phyloP scores from a whole-genome alignment of 176 grass and related monocot species.

The Pharus latifolius region DNA sequence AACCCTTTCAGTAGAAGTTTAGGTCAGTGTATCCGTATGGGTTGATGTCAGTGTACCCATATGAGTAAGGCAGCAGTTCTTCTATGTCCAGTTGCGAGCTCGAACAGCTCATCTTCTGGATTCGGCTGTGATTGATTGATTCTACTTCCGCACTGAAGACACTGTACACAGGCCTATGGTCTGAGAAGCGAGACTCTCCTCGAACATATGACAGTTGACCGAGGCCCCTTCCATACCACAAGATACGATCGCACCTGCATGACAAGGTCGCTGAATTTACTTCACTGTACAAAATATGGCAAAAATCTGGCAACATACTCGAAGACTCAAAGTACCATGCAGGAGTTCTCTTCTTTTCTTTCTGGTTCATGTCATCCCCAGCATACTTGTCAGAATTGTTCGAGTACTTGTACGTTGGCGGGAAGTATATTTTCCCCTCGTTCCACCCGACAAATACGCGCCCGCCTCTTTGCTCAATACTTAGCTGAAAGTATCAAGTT shows the following conservation, averaged over 20 bases:
- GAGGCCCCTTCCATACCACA: conserved; percentile 88
- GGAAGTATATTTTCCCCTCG: conserved; percentile 92
- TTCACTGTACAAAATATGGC: neutral
- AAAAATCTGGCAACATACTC: neutral
- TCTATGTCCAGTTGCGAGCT: conserved; percentile 74
- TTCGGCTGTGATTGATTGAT: conserved; percentile 84
- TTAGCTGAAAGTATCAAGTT: conserved; percentile 45
- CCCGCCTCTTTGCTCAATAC: conserved; percentile 76
- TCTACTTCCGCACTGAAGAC: conserved; percentile 87
- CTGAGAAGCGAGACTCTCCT: conserved; percentile 86
- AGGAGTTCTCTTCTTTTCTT: conserved; percentile 88
- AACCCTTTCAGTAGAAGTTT: conserved; percentile 67
- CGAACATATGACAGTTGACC: conserved; percentile 84
- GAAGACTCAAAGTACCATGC: conserved; percentile 52
- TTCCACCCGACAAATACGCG: conserved; percentile 87
- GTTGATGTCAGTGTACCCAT: conserved; percentile 64
- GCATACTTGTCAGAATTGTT: conserved; percentile 94
- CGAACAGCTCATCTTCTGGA: conserved; percentile 80
- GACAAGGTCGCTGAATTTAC: neutral
- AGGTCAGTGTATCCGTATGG: conserved; percentile 67
- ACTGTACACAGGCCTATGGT: conserved; percentile 87
- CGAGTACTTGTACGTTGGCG: conserved; percentile 95
- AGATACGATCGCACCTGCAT: conserved; percentile 84
- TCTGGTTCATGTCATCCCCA: conserved; percentile 76
- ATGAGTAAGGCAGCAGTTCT: conserved; percentile 78